Conservation (phyloP, 2,329 filamentous ascomycete genomes). For the Eurotiales sp. region DNA sequence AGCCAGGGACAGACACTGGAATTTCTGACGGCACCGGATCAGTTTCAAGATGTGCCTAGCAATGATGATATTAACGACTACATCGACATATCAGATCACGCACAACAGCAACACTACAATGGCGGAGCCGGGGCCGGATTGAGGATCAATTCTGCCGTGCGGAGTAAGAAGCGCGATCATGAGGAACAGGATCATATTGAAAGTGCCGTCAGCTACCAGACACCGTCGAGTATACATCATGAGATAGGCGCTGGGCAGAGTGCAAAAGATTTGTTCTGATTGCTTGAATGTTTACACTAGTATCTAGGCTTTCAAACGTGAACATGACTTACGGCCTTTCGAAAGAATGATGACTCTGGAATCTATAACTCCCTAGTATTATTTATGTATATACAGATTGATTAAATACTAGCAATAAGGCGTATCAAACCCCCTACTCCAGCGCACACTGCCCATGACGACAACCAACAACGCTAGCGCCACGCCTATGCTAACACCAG, state of each 20-base stretch:
- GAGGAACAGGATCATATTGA: neutral
- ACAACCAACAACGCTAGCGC: constrained; percentile 49
- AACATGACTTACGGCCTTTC: too few relatives aligned
- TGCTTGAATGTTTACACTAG: too few relatives aligned
- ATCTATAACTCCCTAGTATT: too few relatives aligned
- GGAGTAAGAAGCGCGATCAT: neutral
- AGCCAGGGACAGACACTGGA: constrained; percentile 13
- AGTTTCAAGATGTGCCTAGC: neutral
- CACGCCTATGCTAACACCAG: constrained; percentile 43
- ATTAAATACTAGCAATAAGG: constrained; percentile 3
- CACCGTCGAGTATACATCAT: constrained; percentile 9
- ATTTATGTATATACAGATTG: neutral
- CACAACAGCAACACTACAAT: neutral
- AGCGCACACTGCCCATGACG: constrained; percentile 56
- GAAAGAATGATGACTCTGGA: too few relatives aligned
- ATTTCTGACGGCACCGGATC: constrained; percentile 13
- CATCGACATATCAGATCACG: too few relatives aligned
- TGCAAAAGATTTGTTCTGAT: constrained; percentile 9
- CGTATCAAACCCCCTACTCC: constrained; percentile 43
- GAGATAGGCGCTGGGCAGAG: neutral
- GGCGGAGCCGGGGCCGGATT: neutral
- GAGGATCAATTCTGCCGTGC: constrained; percentile 3
- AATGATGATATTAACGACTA: neutral
- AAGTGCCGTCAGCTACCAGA: constrained; percentile 11
- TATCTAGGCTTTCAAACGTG: too few relatives aligned